These are phyloP conservation scores for Rhodotorula taiwanensis DNA, from an alignment of 768 basidiomycete species.

Conservation along the genomic window DNA sequence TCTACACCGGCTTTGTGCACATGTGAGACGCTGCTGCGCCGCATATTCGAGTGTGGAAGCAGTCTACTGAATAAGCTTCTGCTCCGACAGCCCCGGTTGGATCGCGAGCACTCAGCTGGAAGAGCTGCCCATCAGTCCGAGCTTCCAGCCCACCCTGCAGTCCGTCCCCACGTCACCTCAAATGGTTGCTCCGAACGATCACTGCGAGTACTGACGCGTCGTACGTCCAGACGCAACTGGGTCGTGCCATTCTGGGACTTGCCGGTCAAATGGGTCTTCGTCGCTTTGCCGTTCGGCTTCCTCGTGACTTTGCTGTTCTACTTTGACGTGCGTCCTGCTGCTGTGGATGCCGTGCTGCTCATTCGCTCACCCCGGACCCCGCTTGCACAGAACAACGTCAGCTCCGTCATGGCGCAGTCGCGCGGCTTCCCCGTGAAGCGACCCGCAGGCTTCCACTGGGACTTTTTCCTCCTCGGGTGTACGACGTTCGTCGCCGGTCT, in stretches of 20 bases:
- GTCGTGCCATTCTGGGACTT: slow-evolving; percentile 82
- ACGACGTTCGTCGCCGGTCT: slow-evolving; percentile 82
- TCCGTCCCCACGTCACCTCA: background rate
- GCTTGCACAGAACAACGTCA: slow-evolving; percentile 58
- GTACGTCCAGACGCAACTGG: slow-evolving; percentile 59
- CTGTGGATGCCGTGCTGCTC: background rate
- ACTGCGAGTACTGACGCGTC: background rate
- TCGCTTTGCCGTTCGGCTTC: slow-evolving; percentile 81
- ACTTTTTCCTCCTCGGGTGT: slow-evolving; percentile 84
- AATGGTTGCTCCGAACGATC: too few species aligned
- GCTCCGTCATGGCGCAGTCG: slow-evolving; percentile 80
- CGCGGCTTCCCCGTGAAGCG: slow-evolving; percentile 83
- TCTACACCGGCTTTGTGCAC: slow-evolving; percentile 41
- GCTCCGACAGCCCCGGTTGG: slow-evolving; percentile 32
- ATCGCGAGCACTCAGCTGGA: slow-evolving; percentile 34
- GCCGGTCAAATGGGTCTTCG: slow-evolving; percentile 78
- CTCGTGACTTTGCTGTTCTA: slow-evolving; percentile 85
- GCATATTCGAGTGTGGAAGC: background rate
- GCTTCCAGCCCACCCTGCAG: slow-evolving; percentile 32
- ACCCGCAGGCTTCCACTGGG: slow-evolving; percentile 60
- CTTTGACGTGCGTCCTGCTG: slow-evolving; percentile 54
- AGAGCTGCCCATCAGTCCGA: slow-evolving; percentile 34
- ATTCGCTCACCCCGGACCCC: too few species aligned
- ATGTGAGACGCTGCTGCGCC: slow-evolving; percentile 24
- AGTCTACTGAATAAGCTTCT: too few species aligned